Conservation (phyloP, 441 rosid genomes). For the Corymbia calophylla region DNA sequence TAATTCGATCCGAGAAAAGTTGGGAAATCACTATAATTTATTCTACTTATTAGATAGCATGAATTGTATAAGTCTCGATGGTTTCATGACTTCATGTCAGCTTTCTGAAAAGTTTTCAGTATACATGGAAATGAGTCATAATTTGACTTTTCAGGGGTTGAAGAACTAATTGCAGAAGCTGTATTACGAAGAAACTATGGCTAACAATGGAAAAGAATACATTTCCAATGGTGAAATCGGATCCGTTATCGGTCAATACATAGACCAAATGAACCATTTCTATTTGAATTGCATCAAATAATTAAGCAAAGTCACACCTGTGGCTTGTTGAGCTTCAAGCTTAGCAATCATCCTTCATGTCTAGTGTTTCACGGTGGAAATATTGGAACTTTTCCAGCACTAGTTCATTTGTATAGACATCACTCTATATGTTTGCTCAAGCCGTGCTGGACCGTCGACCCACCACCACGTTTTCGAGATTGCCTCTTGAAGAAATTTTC, state of each 20-base stretch:
- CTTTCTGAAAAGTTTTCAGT: not conserved
- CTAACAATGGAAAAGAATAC: not conserved
- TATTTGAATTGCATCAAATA: not conserved
- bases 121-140: not conserved
- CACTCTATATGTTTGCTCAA: not conserved
- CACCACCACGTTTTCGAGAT: not conserved
- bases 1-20: not conserved
- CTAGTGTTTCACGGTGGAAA: not conserved
- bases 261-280: not conserved
- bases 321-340: not conserved
- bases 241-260: not conserved
- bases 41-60: not conserved
- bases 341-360: not conserved
- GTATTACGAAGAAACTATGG: not conserved
- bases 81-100: not conserved
- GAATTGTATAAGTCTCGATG: not conserved
- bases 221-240: not conserved
- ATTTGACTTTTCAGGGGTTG: not conserved
- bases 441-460: not conserved
- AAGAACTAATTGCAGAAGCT: not conserved
- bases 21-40: not conserved
- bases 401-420: not conserved
- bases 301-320: not conserved
- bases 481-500: not conserved
- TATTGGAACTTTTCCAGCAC: not conserved